Percentiles rank a stretch among this genome's conserved stretches.
Conservation (phyloP, 129 eudicot genomes). For the Lonicera japonica region DNA sequence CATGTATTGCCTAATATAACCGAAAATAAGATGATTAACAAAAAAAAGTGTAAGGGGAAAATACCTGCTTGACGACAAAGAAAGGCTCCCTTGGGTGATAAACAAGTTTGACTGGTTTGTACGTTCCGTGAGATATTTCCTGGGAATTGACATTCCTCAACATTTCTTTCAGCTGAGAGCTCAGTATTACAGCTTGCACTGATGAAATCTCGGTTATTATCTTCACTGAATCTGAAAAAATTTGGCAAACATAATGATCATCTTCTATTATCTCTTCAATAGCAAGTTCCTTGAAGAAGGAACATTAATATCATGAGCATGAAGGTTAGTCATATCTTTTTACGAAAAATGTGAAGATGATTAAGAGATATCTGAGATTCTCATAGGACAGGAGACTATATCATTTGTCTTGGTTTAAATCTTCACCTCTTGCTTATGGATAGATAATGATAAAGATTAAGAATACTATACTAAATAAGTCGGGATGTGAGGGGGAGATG, state of each 20-base stretch:
- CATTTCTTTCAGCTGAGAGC: constrained; percentile 80
- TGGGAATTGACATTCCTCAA: constrained; percentile 41
- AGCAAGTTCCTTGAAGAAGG: neutral
- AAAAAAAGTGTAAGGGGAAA: too few relatives aligned
- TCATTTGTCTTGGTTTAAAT: neutral
- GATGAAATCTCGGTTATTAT: constrained; percentile 63
- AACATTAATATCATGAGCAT: neutral
- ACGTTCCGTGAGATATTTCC: constrained; percentile 44
- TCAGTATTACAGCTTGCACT: constrained; percentile 67
- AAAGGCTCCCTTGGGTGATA: constrained; percentile 91
- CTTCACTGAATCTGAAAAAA: constrained; percentile 54
- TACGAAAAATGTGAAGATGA: neutral
- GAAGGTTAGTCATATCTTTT: neutral
- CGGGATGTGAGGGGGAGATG: too few relatives aligned
- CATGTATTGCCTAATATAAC: too few relatives aligned
- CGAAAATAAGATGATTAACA: too few relatives aligned
- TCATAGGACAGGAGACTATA: neutral
- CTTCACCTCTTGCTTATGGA: neutral
- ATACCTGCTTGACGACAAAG: constrained; percentile 82
- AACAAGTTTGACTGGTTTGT: constrained; percentile 71
- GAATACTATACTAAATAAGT: too few relatives aligned
- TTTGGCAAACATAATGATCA: neutral
- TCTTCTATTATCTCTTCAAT: neutral
- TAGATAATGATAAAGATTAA: neutral
- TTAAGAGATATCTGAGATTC: neutral